Conservation (phyloP, 176 grass and related monocot species). For the Otatea glauca region DNA sequence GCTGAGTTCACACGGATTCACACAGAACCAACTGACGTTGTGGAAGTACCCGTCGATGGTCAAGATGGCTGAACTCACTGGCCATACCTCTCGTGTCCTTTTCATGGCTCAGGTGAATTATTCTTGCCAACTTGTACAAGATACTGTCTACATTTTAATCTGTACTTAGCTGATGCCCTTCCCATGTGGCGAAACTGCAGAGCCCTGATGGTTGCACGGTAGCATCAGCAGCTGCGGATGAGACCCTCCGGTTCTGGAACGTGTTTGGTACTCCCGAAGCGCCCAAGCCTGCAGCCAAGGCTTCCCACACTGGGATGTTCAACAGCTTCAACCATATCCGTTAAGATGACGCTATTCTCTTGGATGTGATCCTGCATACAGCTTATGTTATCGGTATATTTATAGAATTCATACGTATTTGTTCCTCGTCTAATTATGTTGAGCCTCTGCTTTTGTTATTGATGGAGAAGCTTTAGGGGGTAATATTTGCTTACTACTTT, state of each 20-base stretch:
- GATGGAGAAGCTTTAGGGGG: neutral
- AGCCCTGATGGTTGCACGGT: slow-evolving; percentile 74
- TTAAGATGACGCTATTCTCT: slow-evolving; percentile 41
- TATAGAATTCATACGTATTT: neutral
- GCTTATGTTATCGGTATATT: slow-evolving; percentile 28
- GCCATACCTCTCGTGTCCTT: slow-evolving; percentile 64
- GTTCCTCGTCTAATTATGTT: neutral
- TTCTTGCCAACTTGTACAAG: slow-evolving; percentile 17
- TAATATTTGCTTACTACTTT: neutral
- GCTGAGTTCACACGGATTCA: slow-evolving; percentile 58
- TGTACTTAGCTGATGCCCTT: slow-evolving; percentile 37
- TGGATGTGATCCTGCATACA: slow-evolving; percentile 25
- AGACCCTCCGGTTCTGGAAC: slow-evolving; percentile 76
- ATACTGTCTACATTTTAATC: slow-evolving; percentile 1
- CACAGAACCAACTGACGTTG: slow-evolving; percentile 57
- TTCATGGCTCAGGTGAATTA: slow-evolving; percentile 61
- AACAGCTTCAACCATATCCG: slow-evolving; percentile 73
- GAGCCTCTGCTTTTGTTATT: neutral
- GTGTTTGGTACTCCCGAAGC: slow-evolving; percentile 64
- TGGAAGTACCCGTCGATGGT: slow-evolving; percentile 69
- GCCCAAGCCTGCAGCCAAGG: slow-evolving; percentile 58
- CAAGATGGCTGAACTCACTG: slow-evolving; percentile 68
- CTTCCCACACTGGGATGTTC: slow-evolving; percentile 54
- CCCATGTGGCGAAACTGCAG: slow-evolving; percentile 41
- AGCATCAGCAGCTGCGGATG: slow-evolving; percentile 72